Conservation (phyloP, 768 basidiomycete species). For the Xerocomus spinulosus region DNA sequence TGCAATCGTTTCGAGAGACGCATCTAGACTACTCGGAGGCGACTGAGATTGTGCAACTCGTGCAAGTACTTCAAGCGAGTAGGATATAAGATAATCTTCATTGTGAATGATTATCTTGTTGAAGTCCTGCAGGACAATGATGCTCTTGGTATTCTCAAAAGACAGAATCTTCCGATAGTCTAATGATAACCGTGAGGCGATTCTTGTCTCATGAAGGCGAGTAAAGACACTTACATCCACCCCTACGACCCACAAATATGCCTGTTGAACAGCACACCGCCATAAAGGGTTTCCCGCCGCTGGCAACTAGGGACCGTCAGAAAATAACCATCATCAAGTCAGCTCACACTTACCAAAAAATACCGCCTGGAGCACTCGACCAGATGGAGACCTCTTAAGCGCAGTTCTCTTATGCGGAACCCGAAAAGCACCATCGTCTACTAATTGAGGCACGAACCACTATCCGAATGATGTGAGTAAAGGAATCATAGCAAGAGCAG, state of each 20-base stretch:
- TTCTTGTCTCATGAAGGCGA: background rate
- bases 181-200: slow-evolving; percentile 23
- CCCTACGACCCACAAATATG: slow-evolving; percentile 57
- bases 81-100: slow-evolving; percentile 55
- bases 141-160: slow-evolving; percentile 43
- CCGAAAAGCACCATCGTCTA: slow-evolving; percentile 64
- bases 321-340: background rate
- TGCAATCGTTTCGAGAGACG: slow-evolving; percentile 59
- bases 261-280: slow-evolving; percentile 66
- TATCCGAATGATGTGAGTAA: slow-evolving; percentile 27
- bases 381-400: slow-evolving; percentile 41
- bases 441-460: slow-evolving; percentile 60
- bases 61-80: slow-evolving; percentile 67
- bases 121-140: slow-evolving; percentile 56
- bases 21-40: slow-evolving; percentile 43
- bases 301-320: slow-evolving; percentile 34
- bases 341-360: slow-evolving; percentile 52
- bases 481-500: background rate
- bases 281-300: slow-evolving; percentile 50
- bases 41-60: slow-evolving; percentile 51
- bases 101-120: slow-evolving; percentile 67
- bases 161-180: slow-evolving; percentile 58
- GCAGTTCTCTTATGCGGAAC: slow-evolving; percentile 35
- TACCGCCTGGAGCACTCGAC: slow-evolving; percentile 54
- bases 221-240: slow-evolving; percentile 42